phyloP scores from a whole-genome alignment of 441 rosid genomes.

The Erodium trifolium region DNA sequence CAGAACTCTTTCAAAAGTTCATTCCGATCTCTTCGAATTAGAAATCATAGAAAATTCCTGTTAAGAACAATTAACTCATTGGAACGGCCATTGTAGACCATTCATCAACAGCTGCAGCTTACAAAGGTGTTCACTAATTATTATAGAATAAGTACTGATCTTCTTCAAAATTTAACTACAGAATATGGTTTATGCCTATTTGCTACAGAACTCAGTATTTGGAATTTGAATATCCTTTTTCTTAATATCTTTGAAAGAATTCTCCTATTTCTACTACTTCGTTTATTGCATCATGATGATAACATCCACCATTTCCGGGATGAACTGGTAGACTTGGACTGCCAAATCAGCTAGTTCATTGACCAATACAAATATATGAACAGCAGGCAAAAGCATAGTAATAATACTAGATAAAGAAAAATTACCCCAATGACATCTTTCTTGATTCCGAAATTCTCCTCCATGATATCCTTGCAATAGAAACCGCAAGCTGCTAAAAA shows the following conservation, averaged over 20 bases:
- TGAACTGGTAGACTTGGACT: conserved; percentile 3
- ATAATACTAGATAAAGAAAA: not conserved
- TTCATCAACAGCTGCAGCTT: too few species aligned
- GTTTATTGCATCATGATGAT: not conserved
- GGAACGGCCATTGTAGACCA: too few species aligned
- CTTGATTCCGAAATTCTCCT: conserved; percentile 41
- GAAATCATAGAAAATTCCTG: too few species aligned
- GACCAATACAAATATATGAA: not conserved
- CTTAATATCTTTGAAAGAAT: not conserved
- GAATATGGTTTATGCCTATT: too few species aligned
- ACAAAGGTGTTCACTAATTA: too few species aligned
- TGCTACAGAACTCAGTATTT: too few species aligned
- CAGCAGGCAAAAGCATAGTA: not conserved
- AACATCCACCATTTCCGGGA: not conserved
- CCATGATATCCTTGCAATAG: conserved; percentile 29
- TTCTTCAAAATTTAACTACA: too few species aligned
- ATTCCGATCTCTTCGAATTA: too few species aligned
- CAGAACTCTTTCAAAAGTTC: too few species aligned
- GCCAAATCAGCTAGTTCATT: not conserved
- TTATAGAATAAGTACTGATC: too few species aligned
- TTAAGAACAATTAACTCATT: too few species aligned
- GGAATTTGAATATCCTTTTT: not conserved
- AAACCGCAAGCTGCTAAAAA: not conserved
- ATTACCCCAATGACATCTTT: conserved; percentile 61
- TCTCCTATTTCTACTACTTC: not conserved